Evolutionary conservation across 306 rosid genomes (phyloP), one percentile per base, ranked within the genome.

Genomic region (Cicer arietinum): DNA sequence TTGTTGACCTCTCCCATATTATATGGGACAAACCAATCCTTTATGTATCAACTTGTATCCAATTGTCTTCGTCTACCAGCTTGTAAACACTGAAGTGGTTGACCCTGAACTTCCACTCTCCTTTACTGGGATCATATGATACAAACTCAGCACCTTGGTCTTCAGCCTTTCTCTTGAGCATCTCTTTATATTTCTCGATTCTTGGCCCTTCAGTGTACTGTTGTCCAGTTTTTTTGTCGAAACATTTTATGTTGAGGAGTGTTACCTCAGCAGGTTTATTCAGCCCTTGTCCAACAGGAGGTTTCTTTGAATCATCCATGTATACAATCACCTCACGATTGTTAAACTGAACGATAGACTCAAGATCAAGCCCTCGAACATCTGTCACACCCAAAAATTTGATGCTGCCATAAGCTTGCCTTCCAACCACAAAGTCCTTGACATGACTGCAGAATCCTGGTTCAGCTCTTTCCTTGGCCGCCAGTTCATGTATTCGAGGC

Each of bases 231-330:
- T 85, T 92, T 73, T 81, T 94, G 86, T 94, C 97, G 1, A 89
- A 54, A 76, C 97, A 95, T 73, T 89, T 95, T 10, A 95, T 87
- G 84, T 92, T 95, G 53, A 95, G 98, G 13, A 95, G 88, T 39
- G 97, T 92, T 1, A 95, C 99, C 90, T 86, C 99, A 44, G 99
- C 99, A 25, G 97, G 96, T 81, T 95, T 95, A 87, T 95, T 95
- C 62, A 95, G 90, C 61, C 99, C 99, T 81, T 92, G 98, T 58
- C 99, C 99, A 17, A 91, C 90, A 14, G 99, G 98, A 37, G 98
- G 98, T 71, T 90, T 92, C 91, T 90, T 95, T 61, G 86, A 76
- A 61, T 95, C 99, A 62, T 92, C 98, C 85, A 79, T 85, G 90
- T 95, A 95, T 6, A 95, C 99, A 5, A 92, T 89, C 84, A 95